Evolutionary conservation across 2,329 filamentous ascomycete species (phyloP).

Genomic region (Chaetomium globosum): DNA sequence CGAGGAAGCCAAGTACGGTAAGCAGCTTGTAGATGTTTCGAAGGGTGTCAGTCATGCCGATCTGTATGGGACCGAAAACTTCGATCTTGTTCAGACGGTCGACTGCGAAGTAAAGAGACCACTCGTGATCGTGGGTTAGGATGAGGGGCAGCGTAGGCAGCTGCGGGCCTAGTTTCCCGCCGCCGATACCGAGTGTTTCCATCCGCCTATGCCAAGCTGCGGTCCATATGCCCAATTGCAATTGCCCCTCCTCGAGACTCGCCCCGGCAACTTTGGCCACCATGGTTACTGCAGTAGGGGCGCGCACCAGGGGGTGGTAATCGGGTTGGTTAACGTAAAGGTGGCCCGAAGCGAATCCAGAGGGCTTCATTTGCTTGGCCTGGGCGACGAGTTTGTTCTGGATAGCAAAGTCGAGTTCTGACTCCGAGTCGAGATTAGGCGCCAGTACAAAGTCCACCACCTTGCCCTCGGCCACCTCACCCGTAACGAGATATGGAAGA

Average conservation of each 20-base stretch:
- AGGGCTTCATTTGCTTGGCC: conserved; percentile 4
- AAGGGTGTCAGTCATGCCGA: conserved; percentile 22
- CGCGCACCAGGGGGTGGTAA: conserved; percentile 13
- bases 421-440: conserved; percentile 8
- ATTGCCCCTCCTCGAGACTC: conserved; percentile 16
- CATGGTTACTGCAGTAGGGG: conserved; percentile 16
- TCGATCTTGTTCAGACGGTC: conserved; percentile 23
- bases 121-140: conserved; percentile 20
- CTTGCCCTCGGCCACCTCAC: conserved; percentile 18
- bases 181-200: conserved; percentile 18
- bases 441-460: conserved; percentile 22
- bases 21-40: conserved; percentile 24
- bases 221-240: conserved; percentile 24
- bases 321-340: conserved; percentile 11
- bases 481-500: conserved; percentile 17
- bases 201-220: conserved; percentile 25
- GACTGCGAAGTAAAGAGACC: conserved; percentile 26
- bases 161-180: conserved; percentile 14
- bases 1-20: conserved; percentile 13
- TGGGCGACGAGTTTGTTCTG: conserved; percentile 16
- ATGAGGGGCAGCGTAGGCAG: conserved; percentile 24
- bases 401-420: conserved; percentile 13
- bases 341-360: not conserved
- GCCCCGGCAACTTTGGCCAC: conserved; percentile 21
- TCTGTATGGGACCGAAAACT: conserved; percentile 17